Evolutionary conservation across 1,284 basidiomycete species (phyloP).

Genomic region (Boletus semigastroideus): DNA sequence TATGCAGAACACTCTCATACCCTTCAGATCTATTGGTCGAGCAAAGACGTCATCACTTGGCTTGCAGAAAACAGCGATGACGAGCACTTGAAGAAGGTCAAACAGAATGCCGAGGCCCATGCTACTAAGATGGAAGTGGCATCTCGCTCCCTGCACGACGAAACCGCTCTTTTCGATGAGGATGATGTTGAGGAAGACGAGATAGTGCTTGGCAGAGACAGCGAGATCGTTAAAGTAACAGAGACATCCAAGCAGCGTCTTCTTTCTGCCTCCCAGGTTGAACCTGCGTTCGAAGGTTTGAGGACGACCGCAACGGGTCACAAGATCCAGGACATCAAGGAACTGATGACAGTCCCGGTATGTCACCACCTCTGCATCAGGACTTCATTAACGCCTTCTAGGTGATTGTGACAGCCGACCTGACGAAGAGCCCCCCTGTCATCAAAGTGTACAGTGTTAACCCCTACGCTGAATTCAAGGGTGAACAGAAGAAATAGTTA

Average conservation of each 20-base stretch:
- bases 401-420: slow-evolving; percentile 91
- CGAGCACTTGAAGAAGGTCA: slow-evolving; percentile 89
- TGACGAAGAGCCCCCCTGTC: slow-evolving; percentile 92
- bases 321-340: slow-evolving; percentile 89
- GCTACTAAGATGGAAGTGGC: slow-evolving; percentile 85
- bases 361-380: slow-evolving; percentile 30
- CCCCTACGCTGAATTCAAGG: slow-evolving; percentile 64
- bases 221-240: slow-evolving; percentile 40
- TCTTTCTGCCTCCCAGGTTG: slow-evolving; percentile 69
- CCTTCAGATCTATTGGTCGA: slow-evolving; percentile 91
- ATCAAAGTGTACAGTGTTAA: slow-evolving; percentile 92
- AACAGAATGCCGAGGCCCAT: slow-evolving; percentile 83
- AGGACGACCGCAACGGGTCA: slow-evolving; percentile 72
- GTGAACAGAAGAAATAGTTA: slow-evolving; percentile 32
- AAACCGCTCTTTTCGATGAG: slow-evolving; percentile 86
- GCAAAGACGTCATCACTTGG: slow-evolving; percentile 90
- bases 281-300: slow-evolving; percentile 80
- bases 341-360: slow-evolving; percentile 89
- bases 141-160: slow-evolving; percentile 78
- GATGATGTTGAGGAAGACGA: slow-evolving; percentile 77
- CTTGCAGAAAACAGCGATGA: slow-evolving; percentile 94
- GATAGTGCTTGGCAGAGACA: slow-evolving; percentile 72
- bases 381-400: slow-evolving; percentile 32
- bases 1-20: slow-evolving; percentile 91
- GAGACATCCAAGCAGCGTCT: slow-evolving; percentile 75